These are phyloP conservation scores for Physcomitrellopsis africana DNA, from an alignment of 225 moss, liverwort and hornwort genomes.

Conservation along the genomic window DNA sequence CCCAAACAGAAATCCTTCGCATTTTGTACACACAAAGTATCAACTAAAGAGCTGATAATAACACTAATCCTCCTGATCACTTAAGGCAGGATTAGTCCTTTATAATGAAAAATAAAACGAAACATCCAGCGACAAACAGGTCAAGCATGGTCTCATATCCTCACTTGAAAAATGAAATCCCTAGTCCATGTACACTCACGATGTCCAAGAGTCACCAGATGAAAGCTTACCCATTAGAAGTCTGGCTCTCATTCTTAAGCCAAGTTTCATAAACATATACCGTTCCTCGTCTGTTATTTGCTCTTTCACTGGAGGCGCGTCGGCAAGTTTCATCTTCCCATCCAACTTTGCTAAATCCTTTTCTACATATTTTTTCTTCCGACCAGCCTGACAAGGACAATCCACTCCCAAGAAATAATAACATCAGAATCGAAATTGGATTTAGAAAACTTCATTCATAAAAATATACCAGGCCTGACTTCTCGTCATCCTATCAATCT, in stretches of 20 bases:
- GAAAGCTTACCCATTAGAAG: constrained; percentile 72
- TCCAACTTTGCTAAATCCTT: constrained; percentile 73
- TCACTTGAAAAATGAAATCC: not conserved
- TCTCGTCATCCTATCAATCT: not conserved
- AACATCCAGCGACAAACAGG: not conserved
- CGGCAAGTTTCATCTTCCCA: constrained; percentile 61
- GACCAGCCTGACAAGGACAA: constrained; percentile 52
- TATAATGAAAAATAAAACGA: not conserved
- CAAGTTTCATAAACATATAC: constrained; percentile 86
- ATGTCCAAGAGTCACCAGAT: not conserved
- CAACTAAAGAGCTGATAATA: not conserved
- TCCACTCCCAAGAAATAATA: not conserved
- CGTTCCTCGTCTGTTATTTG: constrained; percentile 89
- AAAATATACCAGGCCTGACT: constrained; percentile 11
- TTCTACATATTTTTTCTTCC: constrained; percentile 71
- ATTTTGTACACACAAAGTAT: not conserved
- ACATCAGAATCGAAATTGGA: not conserved
- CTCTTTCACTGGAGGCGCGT: constrained; percentile 62
- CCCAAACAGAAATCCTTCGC: constrained; percentile 4
- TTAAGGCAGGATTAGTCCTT: not conserved
- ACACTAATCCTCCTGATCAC: not conserved
- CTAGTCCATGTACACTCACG: not conserved
- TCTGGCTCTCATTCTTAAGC: constrained; percentile 86
- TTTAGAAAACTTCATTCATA: constrained; percentile 13
- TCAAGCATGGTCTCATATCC: not conserved